Conservation (phyloP, 2,329 filamentous ascomycete genomes). For the Aspergillus bombycis region DNA sequence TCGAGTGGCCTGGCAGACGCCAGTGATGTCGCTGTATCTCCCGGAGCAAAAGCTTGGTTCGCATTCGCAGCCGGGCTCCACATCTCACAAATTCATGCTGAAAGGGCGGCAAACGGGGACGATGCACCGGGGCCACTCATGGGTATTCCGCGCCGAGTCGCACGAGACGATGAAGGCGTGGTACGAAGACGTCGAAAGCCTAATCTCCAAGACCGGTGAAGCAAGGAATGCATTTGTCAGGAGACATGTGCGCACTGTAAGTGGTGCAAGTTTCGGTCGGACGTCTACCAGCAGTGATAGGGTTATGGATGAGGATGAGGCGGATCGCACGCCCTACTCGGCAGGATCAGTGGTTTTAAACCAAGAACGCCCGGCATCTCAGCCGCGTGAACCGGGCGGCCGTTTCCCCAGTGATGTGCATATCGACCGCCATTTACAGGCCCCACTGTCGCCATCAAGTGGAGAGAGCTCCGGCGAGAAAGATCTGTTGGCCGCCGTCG, state of each 20-base stretch:
- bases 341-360: constrained; percentile 52
- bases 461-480: constrained; percentile 73
- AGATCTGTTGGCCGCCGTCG: constrained; percentile 63
- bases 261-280: constrained; percentile 62
- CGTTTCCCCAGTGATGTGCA: constrained; percentile 94
- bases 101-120: constrained; percentile 92
- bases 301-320: constrained; percentile 74
- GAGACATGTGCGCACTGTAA: constrained; percentile 76
- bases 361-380: constrained; percentile 42
- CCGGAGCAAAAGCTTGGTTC: constrained; percentile 95
- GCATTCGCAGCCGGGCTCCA: constrained; percentile 78
- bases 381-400: constrained; percentile 80
- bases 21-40: constrained; percentile 94
- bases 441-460: constrained; percentile 78
- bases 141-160: constrained; percentile 69
- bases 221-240: constrained; percentile 87
- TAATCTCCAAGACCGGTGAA: constrained; percentile 87
- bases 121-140: constrained; percentile 79
- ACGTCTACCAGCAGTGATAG: constrained; percentile 73
- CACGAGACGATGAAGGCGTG: constrained; percentile 97
- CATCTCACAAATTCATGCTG: constrained; percentile 95
- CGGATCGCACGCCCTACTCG: constrained; percentile 67
- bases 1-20: constrained; percentile 76
- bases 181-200: constrained; percentile 87
- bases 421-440: constrained; percentile 82